Conservation (phyloP, 164 flowering plant species). For the Dillenia turbinata region DNA sequence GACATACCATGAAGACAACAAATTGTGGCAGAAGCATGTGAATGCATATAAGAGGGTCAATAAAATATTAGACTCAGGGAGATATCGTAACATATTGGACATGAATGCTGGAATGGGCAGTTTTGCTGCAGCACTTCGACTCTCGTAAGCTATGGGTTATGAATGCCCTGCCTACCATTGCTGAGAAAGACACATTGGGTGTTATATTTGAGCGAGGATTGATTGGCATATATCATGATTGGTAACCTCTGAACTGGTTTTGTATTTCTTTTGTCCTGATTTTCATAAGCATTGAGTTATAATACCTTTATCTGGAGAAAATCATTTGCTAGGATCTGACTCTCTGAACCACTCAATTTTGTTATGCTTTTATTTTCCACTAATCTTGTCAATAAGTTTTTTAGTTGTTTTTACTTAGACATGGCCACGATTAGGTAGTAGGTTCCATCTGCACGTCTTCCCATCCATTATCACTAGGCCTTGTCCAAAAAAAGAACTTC, state of each 20-base stretch:
- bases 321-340: not conserved
- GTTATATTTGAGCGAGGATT: conserved; percentile 43
- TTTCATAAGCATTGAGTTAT: too few species aligned
- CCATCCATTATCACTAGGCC: too few species aligned
- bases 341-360: not conserved
- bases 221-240: conserved; percentile 59
- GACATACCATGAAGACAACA: conserved; percentile 31
- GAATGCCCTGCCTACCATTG: conserved; percentile 61
- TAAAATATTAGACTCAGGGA: conserved; percentile 39
- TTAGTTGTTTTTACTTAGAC: too few species aligned
- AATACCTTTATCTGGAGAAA: too few species aligned
- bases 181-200: conserved; percentile 41
- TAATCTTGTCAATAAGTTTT: too few species aligned
- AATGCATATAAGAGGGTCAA: conserved; percentile 39
- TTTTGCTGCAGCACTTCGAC: conserved; percentile 55
- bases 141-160: conserved; percentile 52
- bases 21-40: conserved; percentile 42
- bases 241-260: conserved; percentile 20
- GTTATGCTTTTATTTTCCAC: not conserved
- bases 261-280: not conserved
- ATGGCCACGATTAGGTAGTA: too few species aligned
- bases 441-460: too few species aligned
- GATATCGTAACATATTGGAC: conserved; percentile 49
- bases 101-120: conserved; percentile 60
- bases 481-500: too few species aligned